These are phyloP conservation scores for Sphagnum fallax DNA, from an alignment of 228 moss, liverwort and hornwort species.

Conservation along the genomic window DNA sequence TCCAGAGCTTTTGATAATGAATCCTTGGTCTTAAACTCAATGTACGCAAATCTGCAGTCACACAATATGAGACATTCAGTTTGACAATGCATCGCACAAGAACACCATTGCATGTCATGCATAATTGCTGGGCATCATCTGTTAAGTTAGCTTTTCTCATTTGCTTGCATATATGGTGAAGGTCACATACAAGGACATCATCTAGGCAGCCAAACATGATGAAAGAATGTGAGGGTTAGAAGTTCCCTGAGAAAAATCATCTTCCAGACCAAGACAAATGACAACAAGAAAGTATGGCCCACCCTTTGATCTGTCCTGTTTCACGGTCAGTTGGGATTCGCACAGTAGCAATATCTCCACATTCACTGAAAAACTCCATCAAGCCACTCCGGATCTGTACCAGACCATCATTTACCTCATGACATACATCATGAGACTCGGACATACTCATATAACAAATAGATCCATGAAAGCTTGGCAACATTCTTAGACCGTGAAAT, in stretches of 20 bases:
- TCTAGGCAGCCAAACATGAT: too few relatives aligned
- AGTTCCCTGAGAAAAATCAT: too few relatives aligned
- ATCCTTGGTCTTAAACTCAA: slow-evolving; percentile 71
- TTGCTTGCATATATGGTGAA: background rate
- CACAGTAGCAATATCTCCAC: slow-evolving; percentile 55
- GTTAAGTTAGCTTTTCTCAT: too few relatives aligned
- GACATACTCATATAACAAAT: background rate
- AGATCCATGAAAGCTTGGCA: too few relatives aligned
- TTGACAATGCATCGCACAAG: background rate
- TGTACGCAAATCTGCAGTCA: slow-evolving; percentile 65
- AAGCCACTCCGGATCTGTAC: slow-evolving; percentile 69
- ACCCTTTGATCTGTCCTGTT: slow-evolving; percentile 90
- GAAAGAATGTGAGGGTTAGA: background rate
- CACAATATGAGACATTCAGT: background rate
- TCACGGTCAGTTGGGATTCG: slow-evolving; percentile 91
- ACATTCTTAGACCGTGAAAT: too few relatives aligned
- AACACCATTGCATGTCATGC: background rate
- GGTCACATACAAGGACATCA: too few relatives aligned
- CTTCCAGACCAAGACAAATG: background rate
- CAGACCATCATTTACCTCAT: too few relatives aligned
- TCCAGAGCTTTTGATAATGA: slow-evolving; percentile 56
- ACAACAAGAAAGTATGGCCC: background rate
- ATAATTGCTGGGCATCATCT: background rate
- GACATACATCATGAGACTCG: background rate
- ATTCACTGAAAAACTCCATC: slow-evolving; percentile 66